Conservation (phyloP, 2,329 filamentous ascomycete genomes). For the Fusarium floridanum region DNA sequence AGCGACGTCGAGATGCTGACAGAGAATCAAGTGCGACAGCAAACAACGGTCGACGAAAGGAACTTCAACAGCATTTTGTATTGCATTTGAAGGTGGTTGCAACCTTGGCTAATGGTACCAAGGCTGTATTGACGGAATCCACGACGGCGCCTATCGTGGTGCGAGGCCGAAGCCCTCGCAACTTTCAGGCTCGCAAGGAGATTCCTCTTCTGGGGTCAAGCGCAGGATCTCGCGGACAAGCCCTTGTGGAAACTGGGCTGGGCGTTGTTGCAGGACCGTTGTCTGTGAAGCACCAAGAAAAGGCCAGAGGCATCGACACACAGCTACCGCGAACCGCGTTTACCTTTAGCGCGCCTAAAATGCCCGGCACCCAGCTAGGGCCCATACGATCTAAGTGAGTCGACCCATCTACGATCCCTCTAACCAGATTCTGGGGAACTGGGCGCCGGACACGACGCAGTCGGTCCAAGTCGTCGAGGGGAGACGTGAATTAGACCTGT, state of each 20-base stretch:
- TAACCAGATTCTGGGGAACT: background rate
- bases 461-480: background rate
- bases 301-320: conserved; percentile 64
- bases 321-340: conserved; percentile 69
- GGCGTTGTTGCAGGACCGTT: conserved; percentile 71
- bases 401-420: background rate
- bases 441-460: background rate
- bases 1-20: conserved; percentile 19
- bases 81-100: conserved; percentile 88
- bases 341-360: conserved; percentile 69
- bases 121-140: conserved; percentile 84
- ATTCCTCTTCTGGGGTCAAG: conserved; percentile 85
- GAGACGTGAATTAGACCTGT: conserved; percentile 1
- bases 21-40: conserved; percentile 78
- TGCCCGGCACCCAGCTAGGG: conserved; percentile 65
- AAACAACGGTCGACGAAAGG: conserved; percentile 94
- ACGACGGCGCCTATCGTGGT: conserved; percentile 94
- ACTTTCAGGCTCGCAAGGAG: conserved; percentile 95
- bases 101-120: conserved; percentile 85
- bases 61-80: conserved; percentile 96
- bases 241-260: conserved; percentile 72
- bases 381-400: conserved; percentile 71
- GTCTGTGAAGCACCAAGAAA: conserved; percentile 67
- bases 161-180: conserved; percentile 89
- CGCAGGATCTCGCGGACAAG: conserved; percentile 82